phyloP scores from a whole-genome alignment of 345 rosid genomes.

The Melastoma malabathricum region DNA sequence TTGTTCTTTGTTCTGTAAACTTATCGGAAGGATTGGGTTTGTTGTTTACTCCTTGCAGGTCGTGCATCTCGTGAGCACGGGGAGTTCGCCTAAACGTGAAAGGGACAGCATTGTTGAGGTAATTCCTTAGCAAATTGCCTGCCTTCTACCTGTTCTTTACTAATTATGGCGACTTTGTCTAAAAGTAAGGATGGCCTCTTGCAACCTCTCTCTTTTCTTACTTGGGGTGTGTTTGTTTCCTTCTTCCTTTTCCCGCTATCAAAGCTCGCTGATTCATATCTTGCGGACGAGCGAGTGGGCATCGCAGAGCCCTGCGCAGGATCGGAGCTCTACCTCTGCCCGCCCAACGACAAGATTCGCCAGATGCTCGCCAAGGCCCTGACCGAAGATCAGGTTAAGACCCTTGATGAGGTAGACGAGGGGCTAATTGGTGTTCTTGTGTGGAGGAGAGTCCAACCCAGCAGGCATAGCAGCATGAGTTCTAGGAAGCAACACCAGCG shows the following conservation, averaged over 20 bases:
- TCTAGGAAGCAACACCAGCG: conserved; percentile 13
- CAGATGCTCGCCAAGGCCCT: conserved; percentile 64
- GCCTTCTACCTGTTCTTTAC: too few relatives aligned
- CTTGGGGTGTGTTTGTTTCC: background rate
- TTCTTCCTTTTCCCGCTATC: background rate
- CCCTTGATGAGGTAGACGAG: conserved; percentile 43
- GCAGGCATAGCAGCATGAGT: too few relatives aligned
- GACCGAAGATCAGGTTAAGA: conserved; percentile 50
- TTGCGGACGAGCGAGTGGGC: conserved; percentile 70
- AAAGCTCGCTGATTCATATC: conserved; percentile 74
- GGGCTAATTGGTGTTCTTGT: conserved; percentile 92
- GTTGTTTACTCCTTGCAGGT: conserved; percentile 31
- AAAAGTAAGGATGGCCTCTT: background rate
- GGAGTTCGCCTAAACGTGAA: conserved; percentile 44
- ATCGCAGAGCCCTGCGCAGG: conserved; percentile 73
- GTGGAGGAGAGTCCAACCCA: conserved; percentile 70
- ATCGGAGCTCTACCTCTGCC: conserved; percentile 78
- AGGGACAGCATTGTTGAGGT: conserved; percentile 54
- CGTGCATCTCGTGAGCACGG: conserved; percentile 55
- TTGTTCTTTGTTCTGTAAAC: too few relatives aligned
- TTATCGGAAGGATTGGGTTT: too few relatives aligned
- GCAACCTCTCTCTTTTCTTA: background rate
- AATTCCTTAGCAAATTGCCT: background rate
- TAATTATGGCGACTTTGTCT: background rate
- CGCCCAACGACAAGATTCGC: conserved; percentile 43